Evolutionary conservation across 305 asterid species (phyloP), one percentile per base, ranked within the genome.

Genomic region (Lippia alba): DNA sequence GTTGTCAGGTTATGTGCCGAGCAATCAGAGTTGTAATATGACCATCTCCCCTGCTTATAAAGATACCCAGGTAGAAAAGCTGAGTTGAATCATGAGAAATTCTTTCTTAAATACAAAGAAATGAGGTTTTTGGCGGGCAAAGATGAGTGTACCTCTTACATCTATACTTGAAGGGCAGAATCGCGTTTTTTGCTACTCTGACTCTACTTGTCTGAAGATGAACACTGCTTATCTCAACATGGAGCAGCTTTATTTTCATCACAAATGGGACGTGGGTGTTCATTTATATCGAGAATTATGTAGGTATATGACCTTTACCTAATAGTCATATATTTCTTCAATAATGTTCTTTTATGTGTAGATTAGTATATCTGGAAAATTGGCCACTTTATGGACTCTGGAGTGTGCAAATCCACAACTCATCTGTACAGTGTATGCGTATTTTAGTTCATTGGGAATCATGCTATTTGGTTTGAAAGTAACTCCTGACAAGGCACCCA

Each of bases 1-100:
- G 30, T 60, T 50, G 16, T 66, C 81, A 83, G 88, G 82, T 66
- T 83, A 73, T 78, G 66, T 56, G 80, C 77, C 2, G 83, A 71
- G 67, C 39, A 55, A 54, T 66, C 65, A 10, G 79, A 64, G 50
- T 66, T 73, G 71, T 83, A 71, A 68, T 56, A 19, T 50, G 24
- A 50, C 69, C 41, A 32, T 50, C 62, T 72, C 41, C 61, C 57
- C 7, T 64, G 56, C 80, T 34, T 59, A 14, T 41, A 11, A 56
- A 40, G 69, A 67, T 51, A 60, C 45, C 30, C 39, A 8, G 6
- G 60, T 32, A 41, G 32, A 24, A 55, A 48, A 48, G 65, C 63
- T 19, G 40, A 40, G 19, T 56, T 32, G 48, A 24, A 33, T 36
- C 33, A 30, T 57, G 32, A 24, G 30, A 44, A 76, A 48, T 24